Conservation (phyloP, 2,329 filamentous ascomycete genomes). For the Fusarium piperis region DNA sequence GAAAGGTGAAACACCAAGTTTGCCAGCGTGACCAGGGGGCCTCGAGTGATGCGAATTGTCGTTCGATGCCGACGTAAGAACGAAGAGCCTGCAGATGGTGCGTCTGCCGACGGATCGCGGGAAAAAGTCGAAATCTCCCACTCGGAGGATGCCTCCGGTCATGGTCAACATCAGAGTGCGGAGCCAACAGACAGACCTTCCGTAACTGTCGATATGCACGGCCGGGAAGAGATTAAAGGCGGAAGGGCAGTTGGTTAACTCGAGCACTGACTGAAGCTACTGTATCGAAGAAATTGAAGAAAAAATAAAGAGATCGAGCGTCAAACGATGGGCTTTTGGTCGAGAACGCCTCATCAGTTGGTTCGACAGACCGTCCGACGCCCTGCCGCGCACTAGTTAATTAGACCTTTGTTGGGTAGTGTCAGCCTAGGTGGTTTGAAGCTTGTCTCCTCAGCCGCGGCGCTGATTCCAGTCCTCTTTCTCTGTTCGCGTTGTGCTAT, state of each 20-base stretch:
- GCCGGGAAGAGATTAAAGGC: conserved; percentile 28
- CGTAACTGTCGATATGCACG: background rate
- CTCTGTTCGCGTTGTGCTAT: background rate
- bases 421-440: conserved; percentile 3
- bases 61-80: conserved; percentile 27
- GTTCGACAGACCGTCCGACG: background rate
- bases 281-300: conserved; percentile 32
- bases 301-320: conserved; percentile 3
- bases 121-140: background rate
- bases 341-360: conserved; percentile 2
- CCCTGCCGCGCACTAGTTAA: conserved; percentile 7
- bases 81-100: background rate
- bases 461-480: background rate
- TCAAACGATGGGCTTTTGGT: conserved; percentile 17
- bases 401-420: background rate
- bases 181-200: background rate
- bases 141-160: background rate
- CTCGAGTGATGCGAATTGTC: conserved; percentile 14
- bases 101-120: conserved; percentile 1
- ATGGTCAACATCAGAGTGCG: background rate
- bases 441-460: background rate
- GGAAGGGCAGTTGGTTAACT: conserved; percentile 6
- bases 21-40: background rate
- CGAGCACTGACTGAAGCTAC: conserved; percentile 25
- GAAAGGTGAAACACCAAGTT: conserved; percentile 26